Evolutionary conservation across 139 green algal genomes (phyloP), one percentile per base, ranked within the genome.

Genomic region (Chlorella ohadii): DNA sequence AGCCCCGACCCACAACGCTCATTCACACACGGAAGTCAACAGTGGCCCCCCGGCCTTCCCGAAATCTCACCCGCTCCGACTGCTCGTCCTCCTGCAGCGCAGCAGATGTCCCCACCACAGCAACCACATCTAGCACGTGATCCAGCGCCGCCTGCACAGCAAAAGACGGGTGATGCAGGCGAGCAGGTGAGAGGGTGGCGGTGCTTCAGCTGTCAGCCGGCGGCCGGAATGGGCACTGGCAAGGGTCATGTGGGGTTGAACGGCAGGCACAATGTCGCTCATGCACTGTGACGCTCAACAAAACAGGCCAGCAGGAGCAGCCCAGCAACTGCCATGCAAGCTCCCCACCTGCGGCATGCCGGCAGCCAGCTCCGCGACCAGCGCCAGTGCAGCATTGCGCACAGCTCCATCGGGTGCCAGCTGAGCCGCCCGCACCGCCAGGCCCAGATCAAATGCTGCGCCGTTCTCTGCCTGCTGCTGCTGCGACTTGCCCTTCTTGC

Each of bases 361-460:
- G 13, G 47, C 56, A 5, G 88, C 91, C 59, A 95, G 82, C 39
- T 78, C 38, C 7, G 84, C 80, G 34, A 97, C 68, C 87, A 97
- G 88, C 73, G 74, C 73, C 82, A 98, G 88, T 34, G 94, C 91
- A 0, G 90, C 90, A 55, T 94, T 95, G 56, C 94, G 88, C 55
- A 93, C 87, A 3, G 87, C 87, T n/a, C 81, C 85, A 74, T 96
- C 92, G 4, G 91, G 89, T 0, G 91, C 92, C 70, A 82, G 72
- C 68, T 84, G 66, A 4, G 92, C 91, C 27, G 83, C 85, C 0
- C 41, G 44, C 81, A 96, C 87, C 28, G 93, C 91, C 66, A 97
- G 85, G 41, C n/a, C 80, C 59, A 91, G 16, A 31, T 95, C 89
- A 70, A 90, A 91, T 4, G 75, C 4, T 67, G n/a, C 36, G 27